phyloP scores from a whole-genome alignment of 1,139 yeast genomes.

The Magnusiomyces suaveolens region DNA sequence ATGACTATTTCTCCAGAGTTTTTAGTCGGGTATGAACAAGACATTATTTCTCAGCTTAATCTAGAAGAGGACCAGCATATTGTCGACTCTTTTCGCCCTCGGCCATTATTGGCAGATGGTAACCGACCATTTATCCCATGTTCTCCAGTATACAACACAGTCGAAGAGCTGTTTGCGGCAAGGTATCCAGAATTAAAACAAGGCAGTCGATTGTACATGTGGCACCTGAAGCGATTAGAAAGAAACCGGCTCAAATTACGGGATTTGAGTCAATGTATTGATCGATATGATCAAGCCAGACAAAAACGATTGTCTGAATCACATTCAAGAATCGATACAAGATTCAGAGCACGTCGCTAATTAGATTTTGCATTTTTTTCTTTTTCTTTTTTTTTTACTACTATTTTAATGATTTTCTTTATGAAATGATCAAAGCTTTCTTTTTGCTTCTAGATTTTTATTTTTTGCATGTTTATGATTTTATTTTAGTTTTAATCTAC shows the following conservation, averaged over 20 bases:
- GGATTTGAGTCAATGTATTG: constrained; percentile 17
- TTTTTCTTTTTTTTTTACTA: no score
- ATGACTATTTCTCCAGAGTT: constrained; percentile 15
- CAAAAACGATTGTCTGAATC: neutral
- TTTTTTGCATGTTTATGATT: neutral
- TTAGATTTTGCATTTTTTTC: neutral
- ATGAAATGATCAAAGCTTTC: no score
- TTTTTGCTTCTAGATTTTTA: no score
- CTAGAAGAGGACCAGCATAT: constrained; percentile 20
- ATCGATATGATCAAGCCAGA: constrained; percentile 12
- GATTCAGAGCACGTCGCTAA: neutral
- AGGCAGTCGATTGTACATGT: constrained; percentile 17
- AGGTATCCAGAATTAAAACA: constrained; percentile 20
- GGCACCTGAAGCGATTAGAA: constrained; percentile 20
- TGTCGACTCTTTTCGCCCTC: constrained; percentile 22
- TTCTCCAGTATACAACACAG: constrained; percentile 18
- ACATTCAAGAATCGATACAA: neutral
- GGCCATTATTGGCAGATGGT: constrained; percentile 25
- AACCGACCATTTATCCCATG: constrained; percentile 24
- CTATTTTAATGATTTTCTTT: neutral
- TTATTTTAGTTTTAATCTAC: no score
- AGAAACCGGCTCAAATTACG: constrained; percentile 22
- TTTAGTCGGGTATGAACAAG: constrained; percentile 19
- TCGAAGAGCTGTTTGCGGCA: constrained; percentile 20
- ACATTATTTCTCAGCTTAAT: constrained; percentile 18